Percentiles rank a stretch among this genome's conserved stretches.
Conservation (phyloP, 306 rosid genomes). For the Pyrus pyrifolia region DNA sequence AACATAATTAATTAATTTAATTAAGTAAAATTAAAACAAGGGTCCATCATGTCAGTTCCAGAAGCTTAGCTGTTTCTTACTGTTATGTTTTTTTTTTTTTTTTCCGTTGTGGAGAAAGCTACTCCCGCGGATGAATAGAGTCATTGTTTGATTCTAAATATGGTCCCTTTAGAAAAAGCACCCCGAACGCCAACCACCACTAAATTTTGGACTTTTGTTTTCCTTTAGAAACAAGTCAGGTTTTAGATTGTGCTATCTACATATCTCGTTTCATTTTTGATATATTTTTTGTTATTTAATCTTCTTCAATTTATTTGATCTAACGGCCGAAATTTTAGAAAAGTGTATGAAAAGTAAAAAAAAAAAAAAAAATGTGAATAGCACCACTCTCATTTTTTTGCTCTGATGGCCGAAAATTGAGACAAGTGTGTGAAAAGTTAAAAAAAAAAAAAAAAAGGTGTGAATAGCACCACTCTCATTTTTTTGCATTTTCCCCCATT, state of each 20-base stretch:
- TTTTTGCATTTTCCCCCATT: slow-evolving; percentile 10
- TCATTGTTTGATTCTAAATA: slow-evolving; percentile 19
- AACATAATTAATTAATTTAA: neutral
- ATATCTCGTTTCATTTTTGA: fast-evolving
- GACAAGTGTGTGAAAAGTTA: no score
- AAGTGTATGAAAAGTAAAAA: no score
- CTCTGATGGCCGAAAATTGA: no score
- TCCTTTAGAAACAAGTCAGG: slow-evolving; percentile 25
- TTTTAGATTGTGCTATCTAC: neutral
- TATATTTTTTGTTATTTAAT: no score
- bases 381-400: neutral
- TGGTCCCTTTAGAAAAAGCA: slow-evolving; percentile 15
- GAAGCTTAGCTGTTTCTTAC: slow-evolving; percentile 33
- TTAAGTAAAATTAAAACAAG: neutral
- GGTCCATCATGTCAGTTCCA: slow-evolving; percentile 14
- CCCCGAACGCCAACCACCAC: slow-evolving; percentile 24
- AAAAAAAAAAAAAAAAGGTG: no score
- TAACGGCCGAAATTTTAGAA: no score
- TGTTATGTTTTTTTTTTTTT: neutral
- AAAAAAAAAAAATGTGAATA: no score
- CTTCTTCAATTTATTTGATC: no score
- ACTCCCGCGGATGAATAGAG: slow-evolving; percentile 11
- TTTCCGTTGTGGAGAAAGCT: slow-evolving; percentile 1
- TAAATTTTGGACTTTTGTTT: neutral
- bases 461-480: no score